Percentiles rank a stretch among this genome's conserved stretches.
phyloP scores from a whole-genome alignment of 257 asterid species.

The Nicotiana paniculata region DNA sequence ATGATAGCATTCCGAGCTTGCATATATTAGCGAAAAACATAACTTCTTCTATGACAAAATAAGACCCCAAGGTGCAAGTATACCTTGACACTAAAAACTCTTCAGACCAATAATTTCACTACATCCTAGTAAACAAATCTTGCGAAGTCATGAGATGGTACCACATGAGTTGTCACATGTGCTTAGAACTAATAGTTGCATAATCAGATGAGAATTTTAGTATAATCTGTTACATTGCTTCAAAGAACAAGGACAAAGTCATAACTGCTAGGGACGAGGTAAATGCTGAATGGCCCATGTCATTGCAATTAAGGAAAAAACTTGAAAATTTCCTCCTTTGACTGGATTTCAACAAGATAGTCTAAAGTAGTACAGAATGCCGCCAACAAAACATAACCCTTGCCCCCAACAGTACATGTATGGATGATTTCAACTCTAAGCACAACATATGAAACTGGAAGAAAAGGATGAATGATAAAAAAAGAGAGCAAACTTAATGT shows the following conservation, averaged over 20 bases:
- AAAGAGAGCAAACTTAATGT: not conserved
- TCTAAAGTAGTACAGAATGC: not conserved
- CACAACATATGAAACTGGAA: not conserved
- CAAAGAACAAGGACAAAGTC: conserved; percentile 1
- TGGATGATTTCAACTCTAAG: conserved; percentile 1
- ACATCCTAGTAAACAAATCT: not conserved
- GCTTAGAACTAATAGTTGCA: not conserved
- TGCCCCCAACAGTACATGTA: not conserved
- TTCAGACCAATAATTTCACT: not conserved
- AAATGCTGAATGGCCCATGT: not conserved
- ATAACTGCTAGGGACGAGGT: not conserved
- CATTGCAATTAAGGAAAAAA: not conserved
- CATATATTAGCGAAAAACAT: not conserved
- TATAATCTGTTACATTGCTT: not conserved
- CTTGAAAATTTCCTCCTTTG: not conserved
- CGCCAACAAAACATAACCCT: not conserved
- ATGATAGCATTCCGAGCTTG: not conserved
- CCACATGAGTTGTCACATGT: not conserved
- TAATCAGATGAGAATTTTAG: not conserved
- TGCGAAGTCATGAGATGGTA: not conserved
- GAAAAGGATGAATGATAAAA: not conserved
- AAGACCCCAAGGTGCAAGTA: not conserved
- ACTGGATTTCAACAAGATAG: not conserved
- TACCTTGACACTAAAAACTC: not conserved
- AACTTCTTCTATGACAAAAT: not conserved